Percentiles rank a stretch among this genome's conserved stretches.
Evolutionary conservation across 2,329 filamentous ascomycete genomes (phyloP).

Genomic region (Waltergamsia citrina): DNA sequence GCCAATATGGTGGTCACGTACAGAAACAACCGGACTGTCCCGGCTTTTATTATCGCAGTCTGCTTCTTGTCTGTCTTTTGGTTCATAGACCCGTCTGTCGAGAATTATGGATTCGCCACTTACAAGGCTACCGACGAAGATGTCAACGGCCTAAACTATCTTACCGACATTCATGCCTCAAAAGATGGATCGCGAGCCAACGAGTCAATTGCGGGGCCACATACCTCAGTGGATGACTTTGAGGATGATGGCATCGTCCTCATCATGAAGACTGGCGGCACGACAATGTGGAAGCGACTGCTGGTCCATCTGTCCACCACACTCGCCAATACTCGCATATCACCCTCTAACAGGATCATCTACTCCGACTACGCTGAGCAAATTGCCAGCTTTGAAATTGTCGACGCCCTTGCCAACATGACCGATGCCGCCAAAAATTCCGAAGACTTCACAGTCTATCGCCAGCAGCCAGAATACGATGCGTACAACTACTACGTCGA

Average conservation of each 20-base stretch:
- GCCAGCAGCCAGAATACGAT: constrained; percentile 12
- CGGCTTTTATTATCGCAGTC: constrained; percentile 10
- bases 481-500: constrained; percentile 13
- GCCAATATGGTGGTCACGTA: constrained; percentile 11
- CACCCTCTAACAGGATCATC: constrained; percentile 10
- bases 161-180: too few relatives aligned
- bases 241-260: constrained; percentile 11
- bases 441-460: constrained; percentile 14
- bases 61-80: constrained; percentile 10
- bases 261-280: constrained; percentile 15
- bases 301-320: constrained; percentile 12
- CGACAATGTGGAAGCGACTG: constrained; percentile 14
- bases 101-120: constrained; percentile 3
- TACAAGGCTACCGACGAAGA: not conserved
- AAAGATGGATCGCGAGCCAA: constrained; percentile 1
- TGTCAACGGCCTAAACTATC: too few relatives aligned
- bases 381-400: constrained; percentile 10
- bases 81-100: constrained; percentile 10
- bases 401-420: constrained; percentile 13
- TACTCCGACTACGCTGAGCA: constrained; percentile 12
- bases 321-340: constrained; percentile 7
- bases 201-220: not conserved
- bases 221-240: not conserved
- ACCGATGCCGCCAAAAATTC: constrained; percentile 7
- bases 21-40: constrained; percentile 13